phyloP scores from a whole-genome alignment of 2,329 filamentous ascomycete genomes.

The Ambrosiella beaveri region DNA sequence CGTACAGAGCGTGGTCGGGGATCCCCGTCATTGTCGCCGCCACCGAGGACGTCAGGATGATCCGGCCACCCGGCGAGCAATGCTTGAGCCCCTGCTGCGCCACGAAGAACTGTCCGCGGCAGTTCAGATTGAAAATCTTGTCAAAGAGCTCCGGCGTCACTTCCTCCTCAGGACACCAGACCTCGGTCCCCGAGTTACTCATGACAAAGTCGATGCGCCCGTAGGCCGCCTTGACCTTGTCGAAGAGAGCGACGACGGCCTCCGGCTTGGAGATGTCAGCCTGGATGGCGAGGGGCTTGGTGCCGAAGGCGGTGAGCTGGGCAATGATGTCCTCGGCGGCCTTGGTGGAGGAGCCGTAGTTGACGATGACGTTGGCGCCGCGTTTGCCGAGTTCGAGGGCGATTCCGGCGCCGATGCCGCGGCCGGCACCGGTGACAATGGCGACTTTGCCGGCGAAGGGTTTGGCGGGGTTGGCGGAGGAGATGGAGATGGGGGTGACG shows the following conservation, averaged over 20 bases:
- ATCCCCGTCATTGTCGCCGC: constrained; percentile 49
- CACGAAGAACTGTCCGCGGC: constrained; percentile 59
- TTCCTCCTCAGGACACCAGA: constrained; percentile 52
- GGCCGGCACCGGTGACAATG: constrained; percentile 46
- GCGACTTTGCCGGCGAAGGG: constrained; percentile 35
- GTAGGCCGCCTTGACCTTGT: constrained; percentile 45
- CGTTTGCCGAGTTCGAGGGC: constrained; percentile 50
- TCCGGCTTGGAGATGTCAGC: constrained; percentile 46
- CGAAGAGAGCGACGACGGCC: constrained; percentile 45
- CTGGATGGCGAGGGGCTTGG: constrained; percentile 40
- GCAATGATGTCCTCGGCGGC: constrained; percentile 40
- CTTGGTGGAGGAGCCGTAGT: constrained; percentile 41
- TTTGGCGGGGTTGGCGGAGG: constrained; percentile 17
- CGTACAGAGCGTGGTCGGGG: constrained; percentile 54
- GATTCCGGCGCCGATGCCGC: constrained; percentile 49
- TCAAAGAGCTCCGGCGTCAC: constrained; percentile 55
- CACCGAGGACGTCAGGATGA: constrained; percentile 58
- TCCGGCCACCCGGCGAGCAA: constrained; percentile 49
- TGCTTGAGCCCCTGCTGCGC: constrained; percentile 58
- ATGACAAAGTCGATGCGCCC: constrained; percentile 55
- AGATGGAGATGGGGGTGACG: constrained; percentile 12
- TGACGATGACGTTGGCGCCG: constrained; percentile 47
- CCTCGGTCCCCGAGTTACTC: constrained; percentile 56
- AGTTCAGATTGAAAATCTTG: constrained; percentile 54
- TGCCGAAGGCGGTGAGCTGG: constrained; percentile 37